Evolutionary conservation across 202 grass and related monocot species (phyloP), one percentile per base, ranked within the genome.

Genomic region (Elaeis oleifera): DNA sequence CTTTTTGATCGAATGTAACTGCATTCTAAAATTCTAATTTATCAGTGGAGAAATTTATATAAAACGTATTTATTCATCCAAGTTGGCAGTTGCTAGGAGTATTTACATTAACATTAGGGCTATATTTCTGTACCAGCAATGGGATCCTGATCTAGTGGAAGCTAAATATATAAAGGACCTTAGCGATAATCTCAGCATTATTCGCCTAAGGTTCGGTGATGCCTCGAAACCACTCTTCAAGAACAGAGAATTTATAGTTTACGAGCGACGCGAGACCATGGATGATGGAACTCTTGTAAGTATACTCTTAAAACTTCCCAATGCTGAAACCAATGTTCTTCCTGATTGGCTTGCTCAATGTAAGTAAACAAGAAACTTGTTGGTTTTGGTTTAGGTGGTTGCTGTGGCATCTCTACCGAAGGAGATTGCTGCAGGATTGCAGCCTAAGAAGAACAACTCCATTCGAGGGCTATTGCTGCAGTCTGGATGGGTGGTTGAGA

Each of bases 401-500:
- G 94, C 94, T 15, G 88, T 94, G 36, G 88, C 94, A 61, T 89
- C 85, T 73, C 80, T 99, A 61, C 94, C 94, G 44, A 99, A 94
- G 83, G 85, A 94, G 74, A 99, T 99, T 49, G 88, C 94, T 4
- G 82, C 88, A 5, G 94, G 94, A n/a, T 59, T 99, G 61, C 82
- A 94, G 18, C 94, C 88, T 5, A 77, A 70, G 70, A 85, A 80
- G 21, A 77, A 23, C 48, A 69, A 78, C 15, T 70, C 61, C 15
- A 78, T 79, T 18, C 66, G 88, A 19, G 82, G 88, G 50, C 75
- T 89, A 18, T 71, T 99, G 60, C 68, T 99, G 23, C 94, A 99
- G 62, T 99, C 94, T 17, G 94, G 94, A 44, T 99, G 94, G 94
- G 94, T 99, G 55, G 85, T 99, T 23, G 94, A 99, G 72, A 89